phyloP scores from a whole-genome alignment of 2,329 filamentous ascomycete species.

The Epichloe festucae region DNA sequence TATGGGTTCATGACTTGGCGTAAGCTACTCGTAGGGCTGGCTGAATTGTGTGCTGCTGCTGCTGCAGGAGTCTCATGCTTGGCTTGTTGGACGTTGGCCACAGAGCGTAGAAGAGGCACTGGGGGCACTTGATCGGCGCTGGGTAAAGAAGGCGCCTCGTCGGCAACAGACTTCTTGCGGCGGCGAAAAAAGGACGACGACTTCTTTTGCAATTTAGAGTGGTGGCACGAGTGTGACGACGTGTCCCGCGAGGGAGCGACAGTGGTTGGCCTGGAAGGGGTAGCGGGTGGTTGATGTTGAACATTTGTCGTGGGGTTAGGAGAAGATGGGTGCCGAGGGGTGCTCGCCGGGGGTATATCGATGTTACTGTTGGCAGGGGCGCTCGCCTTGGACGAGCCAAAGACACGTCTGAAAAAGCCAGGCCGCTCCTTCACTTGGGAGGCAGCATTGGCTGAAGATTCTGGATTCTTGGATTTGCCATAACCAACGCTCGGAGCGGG shows the following conservation, averaged over 20 bases:
- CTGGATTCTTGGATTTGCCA: conserved; percentile 44
- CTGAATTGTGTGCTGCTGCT: conserved; percentile 15
- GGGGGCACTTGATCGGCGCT: conserved; percentile 29
- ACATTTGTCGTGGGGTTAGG: conserved; percentile 24
- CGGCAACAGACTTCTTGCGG: conserved; percentile 77
- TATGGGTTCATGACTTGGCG: conserved; percentile 82
- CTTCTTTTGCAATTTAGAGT: conserved; percentile 65
- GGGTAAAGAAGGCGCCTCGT: conserved; percentile 51
- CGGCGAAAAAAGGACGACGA: conserved; percentile 93
- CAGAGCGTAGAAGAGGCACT: conserved; percentile 22
- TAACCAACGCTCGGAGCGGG: conserved; percentile 47
- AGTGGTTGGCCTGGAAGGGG: conserved; percentile 30
- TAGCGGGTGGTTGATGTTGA: conserved; percentile 22
- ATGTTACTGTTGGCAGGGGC: background rate
- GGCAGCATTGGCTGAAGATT: conserved; percentile 29
- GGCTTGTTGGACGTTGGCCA: conserved; percentile 18
- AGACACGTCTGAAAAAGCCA: conserved; percentile 89
- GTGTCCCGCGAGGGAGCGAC: conserved; percentile 38
- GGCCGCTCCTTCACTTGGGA: conserved; percentile 51
- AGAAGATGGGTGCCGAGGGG: conserved; percentile 15
- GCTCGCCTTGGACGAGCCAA: conserved; percentile 55
- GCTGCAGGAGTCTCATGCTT: conserved; percentile 15
- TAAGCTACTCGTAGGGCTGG: conserved; percentile 65
- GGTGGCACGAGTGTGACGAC: conserved; percentile 31
- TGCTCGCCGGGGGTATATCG: background rate